phyloP scores from a whole-genome alignment of 192 early-diverging fungal species.

The Entomortierella parvispora region DNA sequence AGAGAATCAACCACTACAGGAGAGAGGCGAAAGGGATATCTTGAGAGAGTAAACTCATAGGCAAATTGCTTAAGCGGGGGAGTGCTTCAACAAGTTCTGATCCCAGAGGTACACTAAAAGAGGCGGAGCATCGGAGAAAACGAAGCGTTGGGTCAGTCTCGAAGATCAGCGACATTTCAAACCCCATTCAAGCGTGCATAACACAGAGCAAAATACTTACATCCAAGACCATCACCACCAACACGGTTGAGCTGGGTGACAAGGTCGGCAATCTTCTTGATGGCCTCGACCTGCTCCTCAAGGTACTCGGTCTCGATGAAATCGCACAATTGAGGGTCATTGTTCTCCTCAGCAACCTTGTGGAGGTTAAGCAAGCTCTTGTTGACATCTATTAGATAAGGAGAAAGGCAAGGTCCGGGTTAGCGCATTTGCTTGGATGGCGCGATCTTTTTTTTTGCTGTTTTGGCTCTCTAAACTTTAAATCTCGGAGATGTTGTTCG shows the following conservation, averaged over 20 bases:
- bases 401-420: not conserved
- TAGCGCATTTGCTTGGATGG: not conserved
- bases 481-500: too few relatives aligned
- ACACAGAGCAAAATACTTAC: conserved; percentile 18
- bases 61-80: not conserved
- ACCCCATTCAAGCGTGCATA: not conserved
- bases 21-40: not conserved
- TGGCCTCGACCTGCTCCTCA: conserved; percentile 65
- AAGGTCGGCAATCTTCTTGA: conserved; percentile 63
- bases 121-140: not conserved
- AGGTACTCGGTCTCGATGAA: conserved; percentile 62
- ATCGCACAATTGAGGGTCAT: conserved; percentile 67
- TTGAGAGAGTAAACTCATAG: too few relatives aligned
- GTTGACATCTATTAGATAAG: conserved; percentile 59
- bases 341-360: conserved; percentile 59
- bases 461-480: too few relatives aligned
- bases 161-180: not conserved
- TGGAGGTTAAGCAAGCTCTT: conserved; percentile 64
- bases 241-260: conserved; percentile 67
- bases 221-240: conserved; percentile 58
- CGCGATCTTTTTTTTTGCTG: too few relatives aligned
- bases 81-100: conserved; percentile 17
- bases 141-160: not conserved
- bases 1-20: not conserved
- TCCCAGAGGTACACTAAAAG: conserved; percentile 25